Percentiles rank a stretch among this genome's conserved stretches.
phyloP scores from a whole-genome alignment of 225 moss, liverwort and hornwort genomes.

The Bryum argenteum region DNA sequence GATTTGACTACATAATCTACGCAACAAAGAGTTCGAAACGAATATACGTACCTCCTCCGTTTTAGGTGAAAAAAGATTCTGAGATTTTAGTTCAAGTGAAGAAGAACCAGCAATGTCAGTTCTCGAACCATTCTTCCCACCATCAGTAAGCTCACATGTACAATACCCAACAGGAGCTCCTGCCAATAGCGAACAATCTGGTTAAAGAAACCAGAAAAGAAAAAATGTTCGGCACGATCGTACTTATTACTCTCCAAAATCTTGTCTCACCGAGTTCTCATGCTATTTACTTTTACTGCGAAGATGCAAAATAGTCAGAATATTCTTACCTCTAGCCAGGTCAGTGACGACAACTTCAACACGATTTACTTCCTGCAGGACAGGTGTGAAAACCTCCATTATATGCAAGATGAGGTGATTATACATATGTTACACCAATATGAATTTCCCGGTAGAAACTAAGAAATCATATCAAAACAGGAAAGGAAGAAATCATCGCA shows the following conservation, averaged over 20 bases:
- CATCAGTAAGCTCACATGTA: slow-evolving; percentile 47
- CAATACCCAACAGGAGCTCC: slow-evolving; percentile 74
- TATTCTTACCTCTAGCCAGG: slow-evolving; percentile 62
- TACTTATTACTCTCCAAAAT: neutral
- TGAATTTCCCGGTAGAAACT: neutral
- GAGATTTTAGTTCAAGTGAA: slow-evolving; percentile 50
- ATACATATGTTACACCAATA: neutral
- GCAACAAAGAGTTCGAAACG: neutral
- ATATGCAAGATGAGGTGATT: neutral
- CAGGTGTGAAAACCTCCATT: slow-evolving; percentile 16
- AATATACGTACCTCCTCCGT: slow-evolving; percentile 49
- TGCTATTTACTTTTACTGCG: neutral
- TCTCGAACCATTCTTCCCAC: slow-evolving; percentile 26
- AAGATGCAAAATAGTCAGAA: neutral
- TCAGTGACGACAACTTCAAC: slow-evolving; percentile 75
- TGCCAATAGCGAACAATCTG: slow-evolving; percentile 31
- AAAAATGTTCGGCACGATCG: neutral
- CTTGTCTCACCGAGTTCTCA: neutral
- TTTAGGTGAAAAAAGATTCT: slow-evolving; percentile 51
- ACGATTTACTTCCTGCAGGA: slow-evolving; percentile 67
- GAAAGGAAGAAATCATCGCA: neutral
- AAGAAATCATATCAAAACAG: slow-evolving; percentile 1
- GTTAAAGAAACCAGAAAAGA: neutral
- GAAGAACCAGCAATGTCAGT: slow-evolving; percentile 43
- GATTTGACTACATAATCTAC: neutral